A percentile compares a stretch with the other conserved stretches of the same genome.
Conservation (phyloP, 805 yeast species). For the Ogataea kodamae region DNA sequence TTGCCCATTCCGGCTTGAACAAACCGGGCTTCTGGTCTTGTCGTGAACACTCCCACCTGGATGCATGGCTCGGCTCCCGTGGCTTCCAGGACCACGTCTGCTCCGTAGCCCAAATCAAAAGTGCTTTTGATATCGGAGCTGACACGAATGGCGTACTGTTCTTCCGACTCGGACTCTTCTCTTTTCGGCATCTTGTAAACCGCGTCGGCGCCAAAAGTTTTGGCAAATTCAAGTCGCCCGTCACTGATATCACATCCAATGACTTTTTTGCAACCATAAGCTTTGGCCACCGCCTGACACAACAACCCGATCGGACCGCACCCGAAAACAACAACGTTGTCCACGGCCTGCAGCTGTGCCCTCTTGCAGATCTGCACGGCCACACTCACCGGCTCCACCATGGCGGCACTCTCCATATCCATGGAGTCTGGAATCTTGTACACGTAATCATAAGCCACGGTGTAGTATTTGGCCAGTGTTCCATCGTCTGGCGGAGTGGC, state of each 20-base stretch:
- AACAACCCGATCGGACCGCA: conserved; percentile 88
- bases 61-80: conserved; percentile 81
- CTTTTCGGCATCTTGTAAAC: conserved; percentile 44
- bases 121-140: conserved; percentile 33
- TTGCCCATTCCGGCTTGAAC: conserved; percentile 88
- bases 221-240: conserved; percentile 62
- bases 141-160: conserved; percentile 36
- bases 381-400: conserved; percentile 82
- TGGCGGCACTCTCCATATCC: conserved; percentile 78
- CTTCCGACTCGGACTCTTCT: conserved; percentile 44
- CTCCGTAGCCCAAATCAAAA: conserved; percentile 30
- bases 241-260: conserved; percentile 69
- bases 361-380: conserved; percentile 77
- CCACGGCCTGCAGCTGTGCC: conserved; percentile 61
- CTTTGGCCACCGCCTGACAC: conserved; percentile 66
- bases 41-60: conserved; percentile 57
- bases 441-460: conserved; percentile 80
- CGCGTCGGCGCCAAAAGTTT: conserved; percentile 58
- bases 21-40: conserved; percentile 64
- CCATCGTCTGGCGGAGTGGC: conserved; percentile 89
- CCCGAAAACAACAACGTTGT: conserved; percentile 70
- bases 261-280: conserved; percentile 73
- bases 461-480: conserved; percentile 68
- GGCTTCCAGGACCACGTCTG: conserved; percentile 66
- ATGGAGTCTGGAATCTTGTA: conserved; percentile 76